These are phyloP conservation scores for Dactylellina cionopaga DNA, from an alignment of 2,329 filamentous ascomycete species.

Conservation along the genomic window DNA sequence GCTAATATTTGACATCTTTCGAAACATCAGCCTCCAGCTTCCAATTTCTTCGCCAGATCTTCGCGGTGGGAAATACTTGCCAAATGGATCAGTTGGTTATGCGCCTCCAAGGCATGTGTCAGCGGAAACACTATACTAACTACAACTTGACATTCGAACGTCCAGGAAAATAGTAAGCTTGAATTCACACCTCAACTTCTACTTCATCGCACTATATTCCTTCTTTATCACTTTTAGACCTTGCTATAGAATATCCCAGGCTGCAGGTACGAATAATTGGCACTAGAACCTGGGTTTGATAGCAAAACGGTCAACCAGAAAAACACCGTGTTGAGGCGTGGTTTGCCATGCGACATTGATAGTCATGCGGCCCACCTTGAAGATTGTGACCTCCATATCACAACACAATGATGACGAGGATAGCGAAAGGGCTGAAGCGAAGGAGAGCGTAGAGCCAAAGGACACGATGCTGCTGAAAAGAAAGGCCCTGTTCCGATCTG, in stretches of 20 bases:
- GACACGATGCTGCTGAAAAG: constrained; percentile 20
- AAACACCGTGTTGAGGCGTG: no score
- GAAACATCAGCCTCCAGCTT: constrained; percentile 17
- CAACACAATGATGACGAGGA: constrained; percentile 28
- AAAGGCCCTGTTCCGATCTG: constrained; percentile 30
- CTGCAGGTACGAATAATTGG: neutral
- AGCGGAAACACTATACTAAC: no score
- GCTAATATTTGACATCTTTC: constrained; percentile 6
- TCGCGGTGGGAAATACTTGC: no score
- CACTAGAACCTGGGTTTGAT: neutral
- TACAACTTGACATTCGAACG: no score
- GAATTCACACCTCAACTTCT: no score
- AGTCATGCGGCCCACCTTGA: constrained; percentile 11
- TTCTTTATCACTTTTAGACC: no score
- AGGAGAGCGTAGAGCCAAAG: neutral
- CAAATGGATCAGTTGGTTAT: no score
- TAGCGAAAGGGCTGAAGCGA: constrained; percentile 1
- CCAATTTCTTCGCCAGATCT: constrained; percentile 16
- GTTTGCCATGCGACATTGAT: constrained; percentile 8
- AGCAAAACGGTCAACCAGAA: no score
- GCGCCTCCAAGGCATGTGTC: no score
- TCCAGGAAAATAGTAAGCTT: no score
- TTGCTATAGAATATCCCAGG: no score
- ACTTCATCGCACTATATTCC: no score
- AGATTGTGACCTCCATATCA: neutral